phyloP scores from a whole-genome alignment of 257 asterid genomes.

The Scutellaria minor region DNA sequence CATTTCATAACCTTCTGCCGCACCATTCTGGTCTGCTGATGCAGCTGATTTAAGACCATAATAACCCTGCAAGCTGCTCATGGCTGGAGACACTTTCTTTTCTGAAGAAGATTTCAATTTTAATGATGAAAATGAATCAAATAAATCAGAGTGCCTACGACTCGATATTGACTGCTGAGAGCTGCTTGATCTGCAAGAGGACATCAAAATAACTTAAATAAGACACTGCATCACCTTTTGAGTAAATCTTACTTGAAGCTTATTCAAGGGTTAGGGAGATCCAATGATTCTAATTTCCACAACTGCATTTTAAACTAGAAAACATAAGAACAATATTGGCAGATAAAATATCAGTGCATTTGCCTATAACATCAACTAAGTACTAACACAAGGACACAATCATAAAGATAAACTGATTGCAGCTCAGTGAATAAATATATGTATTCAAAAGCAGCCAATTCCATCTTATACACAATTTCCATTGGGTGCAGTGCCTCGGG shows the following conservation, averaged over 20 bases:
- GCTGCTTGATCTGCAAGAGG: slow-evolving; percentile 64
- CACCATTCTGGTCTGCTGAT: slow-evolving; percentile 44
- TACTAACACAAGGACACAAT: neutral
- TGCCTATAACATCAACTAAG: neutral
- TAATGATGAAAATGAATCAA: slow-evolving; percentile 75
- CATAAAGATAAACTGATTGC: neutral
- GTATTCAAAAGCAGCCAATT: slow-evolving; percentile 2
- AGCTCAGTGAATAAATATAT: slow-evolving; percentile 1
- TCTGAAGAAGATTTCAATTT: slow-evolving; percentile 63
- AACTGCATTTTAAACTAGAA: slow-evolving; percentile 25
- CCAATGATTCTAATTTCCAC: neutral
- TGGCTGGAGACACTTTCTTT: slow-evolving; percentile 62
- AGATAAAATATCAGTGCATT: neutral
- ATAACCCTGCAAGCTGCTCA: slow-evolving; percentile 63
- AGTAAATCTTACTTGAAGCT: neutral
- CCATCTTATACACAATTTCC: neutral
- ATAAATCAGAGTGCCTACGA: slow-evolving; percentile 71
- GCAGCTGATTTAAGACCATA: slow-evolving; percentile 53
- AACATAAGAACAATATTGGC: neutral
- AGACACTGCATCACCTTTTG: slow-evolving; percentile 17
- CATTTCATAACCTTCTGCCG: slow-evolving; percentile 49
- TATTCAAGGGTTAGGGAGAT: neutral
- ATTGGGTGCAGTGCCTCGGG: neutral
- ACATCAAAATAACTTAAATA: slow-evolving; percentile 15
- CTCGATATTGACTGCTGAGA: slow-evolving; percentile 48